phyloP scores from a whole-genome alignment of 1,284 basidiomycete species.

The Gymnopus androsaceus region DNA sequence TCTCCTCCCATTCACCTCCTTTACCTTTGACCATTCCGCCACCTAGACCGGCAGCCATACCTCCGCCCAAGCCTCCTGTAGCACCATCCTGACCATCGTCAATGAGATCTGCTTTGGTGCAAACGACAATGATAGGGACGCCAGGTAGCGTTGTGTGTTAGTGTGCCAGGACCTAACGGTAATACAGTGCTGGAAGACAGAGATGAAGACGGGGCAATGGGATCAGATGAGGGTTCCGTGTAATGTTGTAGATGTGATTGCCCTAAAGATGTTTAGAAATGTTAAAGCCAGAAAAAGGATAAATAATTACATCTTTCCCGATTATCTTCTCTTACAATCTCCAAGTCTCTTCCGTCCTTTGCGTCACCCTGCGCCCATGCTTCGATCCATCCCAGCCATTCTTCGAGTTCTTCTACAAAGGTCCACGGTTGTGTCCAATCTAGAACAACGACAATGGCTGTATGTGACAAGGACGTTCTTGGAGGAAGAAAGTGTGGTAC shows the following conservation, averaged over 20 bases:
- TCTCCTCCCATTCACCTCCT: slow-evolving; percentile 91
- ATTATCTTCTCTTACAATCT: slow-evolving; percentile 75
- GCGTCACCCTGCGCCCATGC: slow-evolving; percentile 68
- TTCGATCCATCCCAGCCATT: slow-evolving; percentile 87
- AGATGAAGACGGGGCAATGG: slow-evolving; percentile 45
- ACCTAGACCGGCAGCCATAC: slow-evolving; percentile 44
- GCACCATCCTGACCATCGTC: slow-evolving; percentile 77
- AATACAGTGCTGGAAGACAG: slow-evolving; percentile 61
- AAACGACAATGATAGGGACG: slow-evolving; percentile 86
- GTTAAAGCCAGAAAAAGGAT: slow-evolving; percentile 3
- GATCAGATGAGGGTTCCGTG: slow-evolving; percentile 74
- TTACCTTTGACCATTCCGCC: slow-evolving; percentile 80
- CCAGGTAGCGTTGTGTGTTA: slow-evolving; percentile 84
- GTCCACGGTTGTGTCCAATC: slow-evolving; percentile 96
- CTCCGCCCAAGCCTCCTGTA: slow-evolving; percentile 21
- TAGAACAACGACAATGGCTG: slow-evolving; percentile 84
- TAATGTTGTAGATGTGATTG: slow-evolving; percentile 90
- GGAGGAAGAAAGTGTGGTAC: slow-evolving; percentile 84
- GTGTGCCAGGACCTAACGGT: slow-evolving; percentile 75
- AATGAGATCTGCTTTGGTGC: slow-evolving; percentile 89
- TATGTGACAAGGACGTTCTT: slow-evolving; percentile 68
- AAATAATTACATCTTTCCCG: slow-evolving; percentile 74
- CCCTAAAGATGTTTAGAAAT: slow-evolving; percentile 49
- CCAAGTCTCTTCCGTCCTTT: slow-evolving; percentile 56
- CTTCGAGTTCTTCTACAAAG: slow-evolving; percentile 85